phyloP scores from a whole-genome alignment of 1,284 basidiomycete genomes.

The Earliella scabrosa region DNA sequence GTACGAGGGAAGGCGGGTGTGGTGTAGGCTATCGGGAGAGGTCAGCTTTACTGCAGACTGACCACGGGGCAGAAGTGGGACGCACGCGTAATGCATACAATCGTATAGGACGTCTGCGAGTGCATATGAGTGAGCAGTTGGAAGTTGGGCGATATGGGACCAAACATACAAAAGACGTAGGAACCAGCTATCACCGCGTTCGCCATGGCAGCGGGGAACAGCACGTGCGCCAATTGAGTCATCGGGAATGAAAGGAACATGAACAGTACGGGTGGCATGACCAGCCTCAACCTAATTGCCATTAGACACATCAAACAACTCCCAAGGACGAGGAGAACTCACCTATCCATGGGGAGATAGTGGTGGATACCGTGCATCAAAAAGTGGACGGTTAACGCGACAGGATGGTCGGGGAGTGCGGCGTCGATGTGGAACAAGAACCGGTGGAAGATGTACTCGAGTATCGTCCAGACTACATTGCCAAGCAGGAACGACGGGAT shows the following conservation, averaged over 20 bases:
- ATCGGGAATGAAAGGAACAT: slow-evolving; percentile 82
- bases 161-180: slow-evolving; percentile 90
- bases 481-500: slow-evolving; percentile 78
- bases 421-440: slow-evolving; percentile 98
- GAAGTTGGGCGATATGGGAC: no score
- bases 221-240: slow-evolving; percentile 80
- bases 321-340: slow-evolving; percentile 22
- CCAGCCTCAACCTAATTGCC: slow-evolving; percentile 75
- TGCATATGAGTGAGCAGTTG: no score
- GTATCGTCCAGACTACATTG: slow-evolving; percentile 91
- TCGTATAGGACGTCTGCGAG: slow-evolving; percentile 82
- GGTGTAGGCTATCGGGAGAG: slow-evolving; percentile 67
- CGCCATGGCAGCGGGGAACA: slow-evolving; percentile 88
- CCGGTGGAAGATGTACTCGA: slow-evolving; percentile 96
- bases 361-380: slow-evolving; percentile 96
- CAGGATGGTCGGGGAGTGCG: slow-evolving; percentile 83
- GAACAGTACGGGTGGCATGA: slow-evolving; percentile 97
- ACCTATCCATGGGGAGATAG: slow-evolving; percentile 96
- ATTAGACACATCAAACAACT: slow-evolving; percentile 5
- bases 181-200: slow-evolving; percentile 94
- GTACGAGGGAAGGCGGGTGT: slow-evolving; percentile 89
- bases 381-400: slow-evolving; percentile 90
- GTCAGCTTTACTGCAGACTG: no score
- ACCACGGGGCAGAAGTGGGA: no score
- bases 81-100: slow-evolving; percentile 90